Evolutionary conservation across 805 yeast genomes (phyloP), one percentile per base, ranked within the genome.

Genomic region (Helenozyma baotianmanensis): DNA sequence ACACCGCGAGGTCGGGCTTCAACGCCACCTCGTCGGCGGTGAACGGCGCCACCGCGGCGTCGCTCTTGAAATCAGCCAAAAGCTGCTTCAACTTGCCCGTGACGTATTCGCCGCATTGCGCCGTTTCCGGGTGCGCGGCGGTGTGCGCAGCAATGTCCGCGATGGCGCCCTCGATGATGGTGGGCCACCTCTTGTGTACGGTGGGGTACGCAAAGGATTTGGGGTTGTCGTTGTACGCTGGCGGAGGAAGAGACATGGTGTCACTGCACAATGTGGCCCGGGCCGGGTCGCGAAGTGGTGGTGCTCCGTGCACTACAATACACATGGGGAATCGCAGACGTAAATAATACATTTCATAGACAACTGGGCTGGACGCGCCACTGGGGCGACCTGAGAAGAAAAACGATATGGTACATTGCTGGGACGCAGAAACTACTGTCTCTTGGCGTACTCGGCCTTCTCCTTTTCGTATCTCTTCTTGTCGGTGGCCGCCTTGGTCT

Each of bases 381-480:
- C 27, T 23, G 14, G 23, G 25, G 14, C 11, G 19, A 17, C 19
- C 19, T n/a, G 11, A 15, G 19, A 25, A 25, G 27, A 26, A 30
- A 17, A 13, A 30, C 29, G 23, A 25, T 30, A 25, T 24, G 23
- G 25, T 30, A 30, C 29, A 30, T 14, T n/a, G 19, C 14, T 8
- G 18, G 27, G 32, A 39, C 23, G 21, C 13, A 14, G 18, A 21
- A 33, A 34, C 38, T 44, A 46, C 40, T 46, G 48, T 50, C 57
- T 63, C 59, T 72, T 64, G 44, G 74, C 73, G 58, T 85, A 86
- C 56, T 80, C 88, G 51, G 90, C 94, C 77, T 90, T 90, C 70
- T 87, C 95, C 54, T 82, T 78, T 71, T 90, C 97, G 68, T 92
- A 92, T 72, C 98, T 84, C 76, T 89, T 86, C 78, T 92, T 92